A percentile compares a stretch with the other conserved stretches of the same genome.
Conservation (phyloP, 1,284 basidiomycete species). For the Leccinum insolens region DNA sequence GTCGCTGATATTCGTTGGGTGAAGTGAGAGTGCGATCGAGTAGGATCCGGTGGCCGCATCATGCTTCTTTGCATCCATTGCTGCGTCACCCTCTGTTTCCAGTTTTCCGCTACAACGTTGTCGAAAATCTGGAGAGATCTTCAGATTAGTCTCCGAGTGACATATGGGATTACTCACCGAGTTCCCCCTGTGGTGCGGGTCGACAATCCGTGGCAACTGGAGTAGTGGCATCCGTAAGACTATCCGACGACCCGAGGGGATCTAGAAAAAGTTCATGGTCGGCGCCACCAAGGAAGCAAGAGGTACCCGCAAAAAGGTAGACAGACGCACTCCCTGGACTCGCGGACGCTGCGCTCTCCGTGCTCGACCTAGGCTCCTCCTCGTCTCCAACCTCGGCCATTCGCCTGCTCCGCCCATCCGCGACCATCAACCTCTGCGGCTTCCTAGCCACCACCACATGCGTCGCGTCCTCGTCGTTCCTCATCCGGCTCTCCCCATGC, state of each 20-base stretch:
- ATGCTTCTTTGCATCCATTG: too few relatives aligned
- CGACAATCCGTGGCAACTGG: slow-evolving; percentile 13
- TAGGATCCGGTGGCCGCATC: too few relatives aligned
- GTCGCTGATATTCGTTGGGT: too few relatives aligned
- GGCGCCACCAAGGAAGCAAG: not conserved
- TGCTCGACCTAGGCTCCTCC: slow-evolving; percentile 35
- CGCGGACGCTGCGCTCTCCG: slow-evolving; percentile 32
- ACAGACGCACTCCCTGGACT: slow-evolving; percentile 16
- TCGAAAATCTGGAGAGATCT: too few relatives aligned
- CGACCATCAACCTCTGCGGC: slow-evolving; percentile 67
- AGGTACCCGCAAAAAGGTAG: not conserved
- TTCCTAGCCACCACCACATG: slow-evolving; percentile 54
- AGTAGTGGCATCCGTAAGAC: slow-evolving; percentile 25
- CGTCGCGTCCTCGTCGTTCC: slow-evolving; percentile 47
- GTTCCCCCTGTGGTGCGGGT: not conserved
- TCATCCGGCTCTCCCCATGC: slow-evolving; percentile 43
- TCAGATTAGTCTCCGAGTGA: too few relatives aligned
- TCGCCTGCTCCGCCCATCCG: slow-evolving; percentile 46
- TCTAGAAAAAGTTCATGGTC: slow-evolving; percentile 10
- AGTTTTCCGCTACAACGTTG: too few relatives aligned
- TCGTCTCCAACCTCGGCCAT: slow-evolving; percentile 41
- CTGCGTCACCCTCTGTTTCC: too few relatives aligned
- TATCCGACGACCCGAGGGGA: slow-evolving; percentile 35
- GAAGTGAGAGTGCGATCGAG: too few relatives aligned
- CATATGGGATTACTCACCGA: too few relatives aligned